phyloP scores from a whole-genome alignment of 225 moss, liverwort and hornwort genomes.

The Takakia lepidozioides region DNA sequence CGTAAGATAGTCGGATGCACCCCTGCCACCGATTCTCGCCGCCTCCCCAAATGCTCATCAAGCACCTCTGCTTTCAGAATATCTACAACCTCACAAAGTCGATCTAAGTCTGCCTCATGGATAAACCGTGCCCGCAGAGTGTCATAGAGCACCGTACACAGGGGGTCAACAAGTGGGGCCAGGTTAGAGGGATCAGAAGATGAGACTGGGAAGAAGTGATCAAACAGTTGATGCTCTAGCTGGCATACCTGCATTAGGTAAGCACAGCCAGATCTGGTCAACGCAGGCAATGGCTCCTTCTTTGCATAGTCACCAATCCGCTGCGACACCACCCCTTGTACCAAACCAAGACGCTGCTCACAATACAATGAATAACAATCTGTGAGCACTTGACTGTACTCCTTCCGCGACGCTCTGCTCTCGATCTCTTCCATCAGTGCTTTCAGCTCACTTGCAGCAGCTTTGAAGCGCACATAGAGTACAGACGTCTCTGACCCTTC shows the following conservation, averaged over 20 bases:
- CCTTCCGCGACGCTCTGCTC: slow-evolving; percentile 42
- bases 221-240: slow-evolving; percentile 52
- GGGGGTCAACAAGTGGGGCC: slow-evolving; percentile 43
- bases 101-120: slow-evolving; percentile 49
- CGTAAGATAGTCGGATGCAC: slow-evolving; percentile 43
- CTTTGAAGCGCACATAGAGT: slow-evolving; percentile 90
- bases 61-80: slow-evolving; percentile 46
- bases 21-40: slow-evolving; percentile 39
- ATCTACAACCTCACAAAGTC: slow-evolving; percentile 48
- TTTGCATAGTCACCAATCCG: slow-evolving; percentile 64
- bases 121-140: slow-evolving; percentile 47
- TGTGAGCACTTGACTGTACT: slow-evolving; percentile 33
- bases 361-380: slow-evolving; percentile 51
- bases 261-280: slow-evolving; percentile 97
- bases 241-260: slow-evolving; percentile 66
- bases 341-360: slow-evolving; percentile 79
- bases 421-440: slow-evolving; percentile 82
- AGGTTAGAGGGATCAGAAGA: slow-evolving; percentile 34
- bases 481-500: slow-evolving; percentile 96
- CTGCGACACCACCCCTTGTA: slow-evolving; percentile 66
- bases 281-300: slow-evolving; percentile 69
- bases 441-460: slow-evolving; percentile 95
- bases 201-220: slow-evolving; percentile 49
- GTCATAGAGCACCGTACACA: slow-evolving; percentile 47
- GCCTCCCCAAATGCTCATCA: slow-evolving; percentile 47